Conservation (phyloP, 1,284 basidiomycete species). For the Sanguinoderma infundibulare region DNA sequence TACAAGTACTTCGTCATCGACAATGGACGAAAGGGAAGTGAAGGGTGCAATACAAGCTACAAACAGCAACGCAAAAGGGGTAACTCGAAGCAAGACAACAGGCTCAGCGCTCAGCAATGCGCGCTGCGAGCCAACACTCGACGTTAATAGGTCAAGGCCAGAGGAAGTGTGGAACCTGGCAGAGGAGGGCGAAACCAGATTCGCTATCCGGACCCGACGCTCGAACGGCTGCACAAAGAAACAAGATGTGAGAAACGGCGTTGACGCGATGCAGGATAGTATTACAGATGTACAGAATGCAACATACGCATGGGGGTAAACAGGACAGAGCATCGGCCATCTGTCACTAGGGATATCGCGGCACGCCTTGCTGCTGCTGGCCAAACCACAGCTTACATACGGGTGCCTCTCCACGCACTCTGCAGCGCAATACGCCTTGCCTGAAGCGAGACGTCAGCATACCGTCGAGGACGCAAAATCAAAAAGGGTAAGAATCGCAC, state of each 20-base stretch:
- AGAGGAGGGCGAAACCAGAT: not conserved
- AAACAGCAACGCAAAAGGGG: not conserved
- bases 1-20: constrained; percentile 2
- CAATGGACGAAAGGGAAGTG: not conserved
- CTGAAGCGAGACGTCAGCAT: constrained; percentile 36
- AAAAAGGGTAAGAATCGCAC: constrained; percentile 44
- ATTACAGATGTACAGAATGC: constrained; percentile 2
- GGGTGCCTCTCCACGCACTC: constrained; percentile 70
- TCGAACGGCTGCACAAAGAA: constrained; percentile 6
- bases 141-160: not conserved
- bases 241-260: not conserved
- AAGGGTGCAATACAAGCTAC: not conserved
- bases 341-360: constrained; percentile 20
- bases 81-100: not conserved
- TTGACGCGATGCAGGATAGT: not conserved
- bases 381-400: constrained; percentile 40
- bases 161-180: not conserved
- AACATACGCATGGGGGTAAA: constrained; percentile 3
- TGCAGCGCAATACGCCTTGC: constrained; percentile 75
- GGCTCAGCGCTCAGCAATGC: not conserved
- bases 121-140: not conserved
- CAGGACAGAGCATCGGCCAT: not conserved
- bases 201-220: not conserved
- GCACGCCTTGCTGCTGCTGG: not conserved
- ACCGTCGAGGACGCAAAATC: constrained; percentile 3